Evolutionary conservation across 441 rosid species (phyloP).

Genomic region (Biscutella auriculata): DNA sequence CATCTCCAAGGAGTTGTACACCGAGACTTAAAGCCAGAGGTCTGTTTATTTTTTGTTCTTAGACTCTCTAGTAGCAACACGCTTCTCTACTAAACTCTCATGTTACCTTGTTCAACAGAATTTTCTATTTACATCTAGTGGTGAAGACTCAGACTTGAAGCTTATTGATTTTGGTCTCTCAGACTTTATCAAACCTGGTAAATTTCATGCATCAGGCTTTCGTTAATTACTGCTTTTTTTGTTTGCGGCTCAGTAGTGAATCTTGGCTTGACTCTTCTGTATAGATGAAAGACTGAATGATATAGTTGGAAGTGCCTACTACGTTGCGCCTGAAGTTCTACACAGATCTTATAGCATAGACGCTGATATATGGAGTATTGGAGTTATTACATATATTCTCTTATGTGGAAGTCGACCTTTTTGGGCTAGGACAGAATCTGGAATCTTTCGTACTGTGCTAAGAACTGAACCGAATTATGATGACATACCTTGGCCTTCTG

Average conservation of each 20-base stretch:
- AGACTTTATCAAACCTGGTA: conserved; percentile 81
- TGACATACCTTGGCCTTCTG: conserved; percentile 86
- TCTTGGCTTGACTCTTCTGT: neutral
- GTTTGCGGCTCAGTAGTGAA: neutral
- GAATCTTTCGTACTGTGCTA: conserved; percentile 86
- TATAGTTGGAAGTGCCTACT: conserved; percentile 91
- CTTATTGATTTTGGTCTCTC: conserved; percentile 93
- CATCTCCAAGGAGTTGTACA: conserved; percentile 97
- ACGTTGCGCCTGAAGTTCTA: conserved; percentile 96
- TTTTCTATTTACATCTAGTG: conserved; percentile 66
- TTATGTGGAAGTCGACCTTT: conserved; percentile 93
- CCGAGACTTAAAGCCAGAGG: conserved; percentile 93
- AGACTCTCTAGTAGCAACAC: neutral
- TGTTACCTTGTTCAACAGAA: conserved; percentile 39
- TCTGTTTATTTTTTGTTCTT: conserved; percentile 14
- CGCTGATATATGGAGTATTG: conserved; percentile 94
- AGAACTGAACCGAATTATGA: conserved; percentile 80
- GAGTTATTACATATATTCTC: conserved; percentile 80
- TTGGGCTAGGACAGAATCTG: conserved; percentile 97
- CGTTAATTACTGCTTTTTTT: neutral
- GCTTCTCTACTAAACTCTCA: neutral
- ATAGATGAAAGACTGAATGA: conserved; percentile 86
- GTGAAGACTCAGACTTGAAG: conserved; percentile 76
- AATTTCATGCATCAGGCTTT: neutral
- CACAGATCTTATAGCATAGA: conserved; percentile 83